Evolutionary conservation across 768 basidiomycete genomes (phyloP).

Genomic region (Psilocybe sp.): DNA sequence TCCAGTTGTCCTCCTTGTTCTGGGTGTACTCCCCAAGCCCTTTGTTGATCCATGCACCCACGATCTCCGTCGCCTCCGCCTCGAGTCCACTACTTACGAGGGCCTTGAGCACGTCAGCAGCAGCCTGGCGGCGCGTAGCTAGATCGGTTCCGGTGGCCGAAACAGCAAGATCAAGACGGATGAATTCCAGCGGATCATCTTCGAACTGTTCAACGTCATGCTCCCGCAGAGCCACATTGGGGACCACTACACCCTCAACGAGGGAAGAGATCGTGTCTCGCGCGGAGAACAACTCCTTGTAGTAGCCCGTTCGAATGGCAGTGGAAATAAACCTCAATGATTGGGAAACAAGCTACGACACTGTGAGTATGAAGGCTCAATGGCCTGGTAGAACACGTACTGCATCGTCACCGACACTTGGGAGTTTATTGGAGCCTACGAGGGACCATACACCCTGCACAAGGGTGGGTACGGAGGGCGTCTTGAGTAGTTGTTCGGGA

Average conservation of each 20-base stretch:
- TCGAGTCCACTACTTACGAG: constrained; percentile 82
- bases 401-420: constrained; percentile 70
- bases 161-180: constrained; percentile 79
- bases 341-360: constrained; percentile 76
- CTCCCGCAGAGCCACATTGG: constrained; percentile 86
- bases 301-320: constrained; percentile 85
- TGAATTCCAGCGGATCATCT: constrained; percentile 94
- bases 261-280: constrained; percentile 80
- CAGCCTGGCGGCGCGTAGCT: constrained; percentile 87
- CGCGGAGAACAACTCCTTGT: constrained; percentile 77
- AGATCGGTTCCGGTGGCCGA: constrained; percentile 63
- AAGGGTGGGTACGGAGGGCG: constrained; percentile 64
- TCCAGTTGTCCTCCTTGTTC: constrained; percentile 70
- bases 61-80: constrained; percentile 81
- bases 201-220: constrained; percentile 96
- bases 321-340: constrained; percentile 89
- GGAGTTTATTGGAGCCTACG: constrained; percentile 67
- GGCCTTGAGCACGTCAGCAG: constrained; percentile 92
- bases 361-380: constrained; percentile 1
- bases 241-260: constrained; percentile 87
- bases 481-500: constrained; percentile 69
- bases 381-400: constrained; percentile 36
- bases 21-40: constrained; percentile 69
- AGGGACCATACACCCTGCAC: constrained; percentile 91
- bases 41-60: constrained; percentile 77